Evolutionary conservation across 331 rosid species (phyloP), one percentile per base, ranked within the genome.

Genomic region (Phaseolus coccineus): DNA sequence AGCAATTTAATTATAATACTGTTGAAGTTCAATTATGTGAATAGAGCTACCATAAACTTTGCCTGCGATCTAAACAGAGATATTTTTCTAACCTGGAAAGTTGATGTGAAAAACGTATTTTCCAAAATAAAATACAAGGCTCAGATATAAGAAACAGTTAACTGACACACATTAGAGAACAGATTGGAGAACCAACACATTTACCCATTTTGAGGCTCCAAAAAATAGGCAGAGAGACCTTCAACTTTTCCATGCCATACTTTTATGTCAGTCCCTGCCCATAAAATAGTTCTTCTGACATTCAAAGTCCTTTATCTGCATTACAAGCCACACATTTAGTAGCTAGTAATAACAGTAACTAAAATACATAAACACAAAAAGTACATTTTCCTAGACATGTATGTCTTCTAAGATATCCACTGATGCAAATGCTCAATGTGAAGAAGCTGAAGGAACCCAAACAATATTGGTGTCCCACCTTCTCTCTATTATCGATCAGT

Each of bases 131-230:
- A 58, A 62, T 6, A 30, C 56, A 24, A 66, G 13, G 52, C 50
- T 11, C n/a, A 48, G 31, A 44, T 69, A 55, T 65, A 46, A 72
- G 62, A 37, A 71, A 28, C 64, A 10, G 11, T 58, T 37, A 50
- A 30, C 30, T 67, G 71, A 19, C 22, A 37, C 25, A 15, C 51
- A 67, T 44, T 16, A 61, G 67, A 73, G 52, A 69, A 84, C 44
- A 55, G 56, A 79, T 79, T 12, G 22, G 5, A 73, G 69, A 74
- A 65, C 44, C 75, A 83, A 76, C 39, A 78, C 27, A 62, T 15
- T 62, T 89, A 90, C 98, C 98, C 87, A 73, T 94, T 94, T 79
- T 88, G 97, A 73, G 97, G 96, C 85, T 94, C 98, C 93, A 94
- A 81, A 84, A 94, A 89, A 91, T 90, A 92, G 74, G 90, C 97